These are phyloP conservation scores for Alopecurus myosuroides DNA, from an alignment of 176 grass and related monocot genomes.

Conservation along the genomic window DNA sequence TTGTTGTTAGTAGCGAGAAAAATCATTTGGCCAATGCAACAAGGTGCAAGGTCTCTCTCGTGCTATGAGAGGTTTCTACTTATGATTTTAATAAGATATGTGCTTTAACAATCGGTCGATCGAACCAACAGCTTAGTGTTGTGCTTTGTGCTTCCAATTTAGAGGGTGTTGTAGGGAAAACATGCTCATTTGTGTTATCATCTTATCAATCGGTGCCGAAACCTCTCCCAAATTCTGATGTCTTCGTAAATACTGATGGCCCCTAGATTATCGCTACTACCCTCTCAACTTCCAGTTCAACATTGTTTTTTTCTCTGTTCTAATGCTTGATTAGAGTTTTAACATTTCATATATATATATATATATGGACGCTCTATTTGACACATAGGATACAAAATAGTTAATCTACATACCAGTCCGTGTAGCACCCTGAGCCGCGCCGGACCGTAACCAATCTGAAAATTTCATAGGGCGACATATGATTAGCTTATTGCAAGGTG, in stretches of 20 bases:
- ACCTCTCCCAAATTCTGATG: background rate
- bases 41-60: background rate
- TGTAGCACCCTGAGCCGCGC: too few relatives aligned
- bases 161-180: background rate
- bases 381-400: too few relatives aligned
- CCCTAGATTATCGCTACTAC: background rate
- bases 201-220: background rate
- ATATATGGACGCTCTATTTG: too few relatives aligned
- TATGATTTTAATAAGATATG: slow-evolving; percentile 15
- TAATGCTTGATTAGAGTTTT: background rate
- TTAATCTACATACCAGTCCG: too few relatives aligned
- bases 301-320: background rate
- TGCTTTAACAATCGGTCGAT: background rate
- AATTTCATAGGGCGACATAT: too few relatives aligned
- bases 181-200: background rate
- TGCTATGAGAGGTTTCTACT: background rate
- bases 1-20: background rate
- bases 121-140: background rate
- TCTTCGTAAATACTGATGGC: background rate
- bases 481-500: too few relatives aligned
- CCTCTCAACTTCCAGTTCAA: background rate
- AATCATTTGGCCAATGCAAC: background rate
- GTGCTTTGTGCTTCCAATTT: background rate
- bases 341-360: too few relatives aligned
- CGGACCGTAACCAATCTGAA: too few relatives aligned